A percentile compares a stretch with the other conserved stretches of the same genome.
Conservation (phyloP, 1,284 basidiomycete species). For the Pseudozyma tsukubaensis region DNA sequence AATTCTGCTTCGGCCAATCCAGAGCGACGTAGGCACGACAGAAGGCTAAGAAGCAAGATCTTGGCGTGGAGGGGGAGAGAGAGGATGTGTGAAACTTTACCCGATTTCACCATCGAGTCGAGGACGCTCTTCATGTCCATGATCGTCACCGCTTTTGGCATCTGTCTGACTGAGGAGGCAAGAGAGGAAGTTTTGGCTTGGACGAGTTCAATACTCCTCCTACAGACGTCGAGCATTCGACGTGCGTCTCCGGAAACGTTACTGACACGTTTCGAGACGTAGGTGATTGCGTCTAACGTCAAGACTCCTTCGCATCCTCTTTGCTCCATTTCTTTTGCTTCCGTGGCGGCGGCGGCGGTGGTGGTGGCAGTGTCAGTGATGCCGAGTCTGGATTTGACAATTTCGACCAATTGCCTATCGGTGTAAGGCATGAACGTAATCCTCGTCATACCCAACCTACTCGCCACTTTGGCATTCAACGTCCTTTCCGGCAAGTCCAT, state of each 20-base stretch:
- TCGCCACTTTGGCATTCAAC: slow-evolving; percentile 90
- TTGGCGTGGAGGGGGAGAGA: slow-evolving; percentile 61
- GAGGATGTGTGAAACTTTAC: slow-evolving; percentile 73
- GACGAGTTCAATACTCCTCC: slow-evolving; percentile 69
- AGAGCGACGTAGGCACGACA: slow-evolving; percentile 83
- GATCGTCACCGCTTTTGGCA: slow-evolving; percentile 74
- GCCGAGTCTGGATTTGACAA: slow-evolving; percentile 82
- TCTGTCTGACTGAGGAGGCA: neutral
- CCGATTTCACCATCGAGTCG: slow-evolving; percentile 89
- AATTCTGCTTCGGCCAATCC: slow-evolving; percentile 89
- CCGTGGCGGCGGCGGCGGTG: neutral
- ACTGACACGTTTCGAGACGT: slow-evolving; percentile 90
- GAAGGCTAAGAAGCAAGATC: slow-evolving; percentile 75
- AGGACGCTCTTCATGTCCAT: slow-evolving; percentile 85
- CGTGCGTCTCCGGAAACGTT: slow-evolving; percentile 94
- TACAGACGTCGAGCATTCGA: slow-evolving; percentile 90
- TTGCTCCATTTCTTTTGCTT: slow-evolving; percentile 33
- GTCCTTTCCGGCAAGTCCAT: slow-evolving; percentile 97
- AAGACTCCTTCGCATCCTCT: slow-evolving; percentile 75
- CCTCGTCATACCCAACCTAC: slow-evolving; percentile 91
- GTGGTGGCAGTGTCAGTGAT: slow-evolving; percentile 33
- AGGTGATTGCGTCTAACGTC: slow-evolving; percentile 80
- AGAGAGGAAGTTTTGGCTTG: slow-evolving; percentile 50
- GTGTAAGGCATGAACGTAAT: slow-evolving; percentile 95
- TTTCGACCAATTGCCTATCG: slow-evolving; percentile 82